Base-by-base conservation (phyloP, 1,284 basidiomycete genomes). In the Moesziomyces sp. region DNA sequence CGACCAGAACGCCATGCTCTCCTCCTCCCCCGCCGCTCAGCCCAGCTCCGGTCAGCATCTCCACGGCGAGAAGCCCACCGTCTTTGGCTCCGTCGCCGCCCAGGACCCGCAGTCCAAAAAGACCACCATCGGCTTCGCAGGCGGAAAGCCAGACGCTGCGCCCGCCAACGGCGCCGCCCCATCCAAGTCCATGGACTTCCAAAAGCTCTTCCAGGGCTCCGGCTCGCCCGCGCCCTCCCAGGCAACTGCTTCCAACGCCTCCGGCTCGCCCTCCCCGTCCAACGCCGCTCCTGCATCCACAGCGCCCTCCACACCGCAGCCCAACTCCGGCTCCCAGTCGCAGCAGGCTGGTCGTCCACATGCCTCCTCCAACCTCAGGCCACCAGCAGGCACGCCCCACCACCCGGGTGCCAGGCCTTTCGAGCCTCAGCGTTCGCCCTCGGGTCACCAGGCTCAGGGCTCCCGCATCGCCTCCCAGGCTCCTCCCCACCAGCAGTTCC, bases 61-160 rank as follows among this genome's bases (percentile, higher is more conserved):
- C 38, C 70, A 80, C 61, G 78, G 79, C 58, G 73, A 79, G 45
- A 76, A 77, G 50, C 83, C 84, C n/a, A 76, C 84, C 60, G 78
- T 78, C 6, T 85, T 86, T 69, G 85, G 85, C 33, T 77, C 76
- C 23, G 76, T 83, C 14, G 67, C 81, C 30, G 79, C 84, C 24
- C 58, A 71, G 18, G 78, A 77, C 35, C 54, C 76, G 33, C 79
- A 84, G 58, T 74, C 76, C 21, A 69, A 69, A 42, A 75, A 78
- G 59, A 82, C 80, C 65, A 78, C 76, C 61, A 74, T 80, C 43
- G 78, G 77, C 14, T 78, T 81, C 47, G 62, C 63, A 21, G 63
- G 69, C 61, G 54, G 58, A 68, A 73, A 65, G 64, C 89, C 89
- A 47, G 88, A 94, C 87, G 88, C 85, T 1, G 61, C 74, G 30